These are phyloP conservation scores for Aspergillus panamensis DNA, from an alignment of 495 filamentous ascomycete species.

Conservation along the genomic window DNA sequence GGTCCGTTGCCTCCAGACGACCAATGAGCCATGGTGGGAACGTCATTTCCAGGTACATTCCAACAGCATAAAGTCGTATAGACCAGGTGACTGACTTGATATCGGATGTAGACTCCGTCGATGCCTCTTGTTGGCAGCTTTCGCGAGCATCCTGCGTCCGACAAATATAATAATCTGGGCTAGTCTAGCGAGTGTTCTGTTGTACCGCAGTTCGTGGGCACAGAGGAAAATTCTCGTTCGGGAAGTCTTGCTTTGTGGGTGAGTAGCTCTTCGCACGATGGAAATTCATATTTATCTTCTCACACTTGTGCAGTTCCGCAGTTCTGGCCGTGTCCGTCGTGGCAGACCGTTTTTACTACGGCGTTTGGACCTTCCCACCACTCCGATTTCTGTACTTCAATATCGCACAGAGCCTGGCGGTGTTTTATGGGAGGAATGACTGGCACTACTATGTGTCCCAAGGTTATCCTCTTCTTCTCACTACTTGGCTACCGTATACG, in stretches of 20 bases:
- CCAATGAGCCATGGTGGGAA: background rate
- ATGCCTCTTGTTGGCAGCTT: conserved; percentile 70
- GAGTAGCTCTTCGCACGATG: conserved; percentile 24
- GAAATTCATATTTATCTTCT: conserved; percentile 8
- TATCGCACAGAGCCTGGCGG: conserved; percentile 74
- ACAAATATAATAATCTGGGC: conserved; percentile 90
- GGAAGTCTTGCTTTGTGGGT: conserved; percentile 68
- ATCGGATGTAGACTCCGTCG: conserved; percentile 48
- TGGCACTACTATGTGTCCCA: conserved; percentile 92
- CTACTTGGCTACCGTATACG: conserved; percentile 75
- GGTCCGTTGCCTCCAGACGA: background rate
- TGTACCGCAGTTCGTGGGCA: conserved; percentile 37
- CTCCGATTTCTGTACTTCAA: conserved; percentile 91
- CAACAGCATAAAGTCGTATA: conserved; percentile 7
- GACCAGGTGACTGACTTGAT: background rate
- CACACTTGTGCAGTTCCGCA: conserved; percentile 36
- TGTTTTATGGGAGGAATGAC: conserved; percentile 90
- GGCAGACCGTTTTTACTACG: conserved; percentile 81
- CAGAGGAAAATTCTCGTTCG: conserved; percentile 53
- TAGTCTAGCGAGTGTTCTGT: conserved; percentile 46
- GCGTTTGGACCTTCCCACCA: conserved; percentile 84
- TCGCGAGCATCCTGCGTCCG: conserved; percentile 83
- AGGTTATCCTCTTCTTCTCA: conserved; percentile 83
- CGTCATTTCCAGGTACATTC: too few relatives aligned
- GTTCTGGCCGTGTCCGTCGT: conserved; percentile 60